Evolutionary conservation across 1,139 yeast species (phyloP).

Genomic region (Hanseniaspora gamundiae): DNA sequence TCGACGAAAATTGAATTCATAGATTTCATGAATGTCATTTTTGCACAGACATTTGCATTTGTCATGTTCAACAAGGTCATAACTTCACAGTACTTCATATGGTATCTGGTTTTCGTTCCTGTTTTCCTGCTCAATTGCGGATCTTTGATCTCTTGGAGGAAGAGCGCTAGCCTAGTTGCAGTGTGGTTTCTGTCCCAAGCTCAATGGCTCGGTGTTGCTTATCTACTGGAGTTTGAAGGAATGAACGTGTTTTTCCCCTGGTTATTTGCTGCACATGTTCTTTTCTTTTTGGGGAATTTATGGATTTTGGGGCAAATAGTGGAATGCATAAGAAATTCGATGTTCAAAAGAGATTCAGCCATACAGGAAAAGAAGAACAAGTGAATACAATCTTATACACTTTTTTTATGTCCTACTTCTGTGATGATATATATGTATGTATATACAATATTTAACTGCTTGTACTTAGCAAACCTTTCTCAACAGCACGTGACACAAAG

Average conservation of each 20-base stretch:
- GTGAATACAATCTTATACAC: no score
- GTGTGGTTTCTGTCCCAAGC: slow-evolving; percentile 68
- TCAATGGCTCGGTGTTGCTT: slow-evolving; percentile 70
- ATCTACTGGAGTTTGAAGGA: slow-evolving; percentile 72
- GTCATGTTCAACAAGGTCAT: slow-evolving; percentile 89
- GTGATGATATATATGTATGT: no score
- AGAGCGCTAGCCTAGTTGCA: slow-evolving; percentile 31
- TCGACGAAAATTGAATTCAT: background rate
- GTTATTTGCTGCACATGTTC: slow-evolving; percentile 45
- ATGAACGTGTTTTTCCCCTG: slow-evolving; percentile 49
- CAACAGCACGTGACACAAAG: no score
- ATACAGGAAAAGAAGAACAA: background rate
- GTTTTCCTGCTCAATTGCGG: slow-evolving; percentile 29
- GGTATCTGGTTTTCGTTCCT: slow-evolving; percentile 83
- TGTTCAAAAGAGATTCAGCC: no score
- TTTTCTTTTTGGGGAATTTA: slow-evolving; percentile 59
- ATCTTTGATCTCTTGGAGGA: slow-evolving; percentile 19
- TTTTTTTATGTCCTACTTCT: no score
- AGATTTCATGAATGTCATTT: slow-evolving; percentile 49
- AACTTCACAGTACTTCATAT: slow-evolving; percentile 86
- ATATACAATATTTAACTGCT: no score
- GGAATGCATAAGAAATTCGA: slow-evolving; percentile 14
- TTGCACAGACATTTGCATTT: slow-evolving; percentile 83
- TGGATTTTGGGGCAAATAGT: slow-evolving; percentile 51
- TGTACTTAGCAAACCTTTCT: no score